These are phyloP conservation scores for Sporothrix curviconia DNA, from an alignment of 2,329 filamentous ascomycete species.

Conservation along the genomic window DNA sequence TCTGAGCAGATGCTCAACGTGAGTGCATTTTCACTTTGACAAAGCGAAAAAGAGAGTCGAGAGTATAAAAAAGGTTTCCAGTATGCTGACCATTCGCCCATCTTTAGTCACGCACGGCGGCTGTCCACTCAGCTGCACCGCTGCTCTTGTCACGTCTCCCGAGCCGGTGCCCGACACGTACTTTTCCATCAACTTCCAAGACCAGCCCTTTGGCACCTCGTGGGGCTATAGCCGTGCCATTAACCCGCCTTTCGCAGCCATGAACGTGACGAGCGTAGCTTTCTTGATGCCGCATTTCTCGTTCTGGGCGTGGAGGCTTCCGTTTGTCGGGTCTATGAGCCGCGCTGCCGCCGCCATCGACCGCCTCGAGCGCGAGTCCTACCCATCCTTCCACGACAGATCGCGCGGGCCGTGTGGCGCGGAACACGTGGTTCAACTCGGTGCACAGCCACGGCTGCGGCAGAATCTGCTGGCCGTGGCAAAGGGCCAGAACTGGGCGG, in stretches of 20 bases:
- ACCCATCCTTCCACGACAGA: conserved; percentile 25
- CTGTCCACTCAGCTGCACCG: conserved; percentile 48
- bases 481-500: conserved; percentile 38
- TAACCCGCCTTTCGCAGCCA: conserved; percentile 27
- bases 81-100: too few species aligned
- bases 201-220: conserved; percentile 38
- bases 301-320: conserved; percentile 48
- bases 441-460: conserved; percentile 34
- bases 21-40: too few species aligned
- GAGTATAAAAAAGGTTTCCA: not conserved
- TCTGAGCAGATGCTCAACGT: conserved; percentile 38
- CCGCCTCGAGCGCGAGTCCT: conserved; percentile 28
- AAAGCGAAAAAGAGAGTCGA: not conserved
- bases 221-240: conserved; percentile 44
- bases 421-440: conserved; percentile 47
- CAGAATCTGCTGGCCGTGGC: conserved; percentile 34
- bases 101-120: conserved; percentile 40
- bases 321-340: conserved; percentile 40
- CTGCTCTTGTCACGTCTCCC: conserved; percentile 44
- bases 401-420: conserved; percentile 42
- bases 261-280: conserved; percentile 27
- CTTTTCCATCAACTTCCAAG: conserved; percentile 46
- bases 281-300: conserved; percentile 52
- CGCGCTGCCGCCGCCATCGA: conserved; percentile 34
- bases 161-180: conserved; percentile 42